These are phyloP conservation scores for Butyriboletus loyo DNA, from an alignment of 768 basidiomycete genomes.

Conservation along the genomic window DNA sequence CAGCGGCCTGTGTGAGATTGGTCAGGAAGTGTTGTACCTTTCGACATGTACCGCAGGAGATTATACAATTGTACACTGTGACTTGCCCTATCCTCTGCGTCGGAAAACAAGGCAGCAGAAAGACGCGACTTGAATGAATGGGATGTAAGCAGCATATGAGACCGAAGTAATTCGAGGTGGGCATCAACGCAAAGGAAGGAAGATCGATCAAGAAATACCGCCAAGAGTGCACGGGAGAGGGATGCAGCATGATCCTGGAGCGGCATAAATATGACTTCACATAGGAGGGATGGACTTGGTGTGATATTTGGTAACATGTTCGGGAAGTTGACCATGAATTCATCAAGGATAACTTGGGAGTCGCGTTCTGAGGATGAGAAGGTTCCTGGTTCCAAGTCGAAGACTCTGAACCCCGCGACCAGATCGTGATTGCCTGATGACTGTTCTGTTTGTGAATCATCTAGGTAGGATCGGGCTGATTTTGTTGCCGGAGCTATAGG, in stretches of 20 bases:
- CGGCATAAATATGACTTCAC: slow-evolving; percentile 57
- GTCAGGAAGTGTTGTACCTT: slow-evolving; percentile 17
- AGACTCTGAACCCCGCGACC: slow-evolving; percentile 50
- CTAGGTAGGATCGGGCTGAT: neutral
- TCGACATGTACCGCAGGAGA: slow-evolving; percentile 22
- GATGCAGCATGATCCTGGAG: slow-evolving; percentile 59
- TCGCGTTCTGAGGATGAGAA: slow-evolving; percentile 23
- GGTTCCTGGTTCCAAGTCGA: slow-evolving; percentile 65
- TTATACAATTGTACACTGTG: slow-evolving; percentile 28
- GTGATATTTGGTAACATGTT: slow-evolving; percentile 54
- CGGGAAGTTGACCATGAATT: slow-evolving; percentile 61
- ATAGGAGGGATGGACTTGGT: slow-evolving; percentile 62
- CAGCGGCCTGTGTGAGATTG: slow-evolving; percentile 33
- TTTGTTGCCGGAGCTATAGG: neutral
- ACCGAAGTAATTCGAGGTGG: slow-evolving; percentile 67
- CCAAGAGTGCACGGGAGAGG: slow-evolving; percentile 65
- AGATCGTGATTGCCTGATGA: slow-evolving; percentile 25
- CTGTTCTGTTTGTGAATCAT: neutral
- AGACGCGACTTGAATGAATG: slow-evolving; percentile 73
- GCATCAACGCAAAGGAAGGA: slow-evolving; percentile 65
- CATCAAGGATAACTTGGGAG: slow-evolving; percentile 32
- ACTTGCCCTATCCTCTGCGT: slow-evolving; percentile 50
- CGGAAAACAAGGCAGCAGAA: slow-evolving; percentile 71
- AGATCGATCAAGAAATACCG: slow-evolving; percentile 59
- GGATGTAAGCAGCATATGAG: slow-evolving; percentile 71